Percentiles rank a stretch among this genome's conserved stretches.
Conservation (phyloP, 1,284 basidiomycete species). For the Ustilago sp. region DNA sequence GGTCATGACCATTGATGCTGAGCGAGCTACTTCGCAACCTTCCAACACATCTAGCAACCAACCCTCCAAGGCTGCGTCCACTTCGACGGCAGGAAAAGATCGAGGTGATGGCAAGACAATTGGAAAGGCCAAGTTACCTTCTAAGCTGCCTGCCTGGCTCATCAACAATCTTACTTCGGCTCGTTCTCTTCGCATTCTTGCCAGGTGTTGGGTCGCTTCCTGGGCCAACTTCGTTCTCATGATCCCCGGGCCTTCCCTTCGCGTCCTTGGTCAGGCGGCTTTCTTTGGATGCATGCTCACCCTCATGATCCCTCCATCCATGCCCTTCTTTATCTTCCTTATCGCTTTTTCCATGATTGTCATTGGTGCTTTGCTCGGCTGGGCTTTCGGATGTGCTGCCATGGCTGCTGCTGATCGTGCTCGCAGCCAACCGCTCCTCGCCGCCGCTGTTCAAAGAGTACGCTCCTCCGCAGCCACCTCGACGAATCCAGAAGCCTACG, state of each 20-base stretch:
- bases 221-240: constrained; percentile 65
- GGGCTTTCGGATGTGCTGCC: constrained; percentile 80
- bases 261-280: constrained; percentile 62
- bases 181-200: constrained; percentile 41
- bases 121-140: background rate
- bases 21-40: background rate
- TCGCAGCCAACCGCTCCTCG: constrained; percentile 74
- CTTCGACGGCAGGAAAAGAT: background rate
- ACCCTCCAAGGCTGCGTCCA: background rate
- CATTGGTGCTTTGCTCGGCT: constrained; percentile 77
- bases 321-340: constrained; percentile 62
- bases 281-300: constrained; percentile 64
- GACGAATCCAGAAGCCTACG: constrained; percentile 62
- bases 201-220: constrained; percentile 65
- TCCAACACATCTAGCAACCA: background rate
- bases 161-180: constrained; percentile 40
- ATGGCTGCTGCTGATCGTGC: constrained; percentile 78
- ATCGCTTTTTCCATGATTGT: constrained; percentile 73
- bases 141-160: constrained; percentile 51
- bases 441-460: constrained; percentile 72
- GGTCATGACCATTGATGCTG: background rate
- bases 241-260: constrained; percentile 55
- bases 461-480: constrained; percentile 59
- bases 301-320: constrained; percentile 64
- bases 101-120: constrained; percentile 2